A percentile compares a stretch with the other conserved stretches of the same genome.
Conservation (phyloP, 2,329 filamentous ascomycete species). For the Aspergillus ibericus region DNA sequence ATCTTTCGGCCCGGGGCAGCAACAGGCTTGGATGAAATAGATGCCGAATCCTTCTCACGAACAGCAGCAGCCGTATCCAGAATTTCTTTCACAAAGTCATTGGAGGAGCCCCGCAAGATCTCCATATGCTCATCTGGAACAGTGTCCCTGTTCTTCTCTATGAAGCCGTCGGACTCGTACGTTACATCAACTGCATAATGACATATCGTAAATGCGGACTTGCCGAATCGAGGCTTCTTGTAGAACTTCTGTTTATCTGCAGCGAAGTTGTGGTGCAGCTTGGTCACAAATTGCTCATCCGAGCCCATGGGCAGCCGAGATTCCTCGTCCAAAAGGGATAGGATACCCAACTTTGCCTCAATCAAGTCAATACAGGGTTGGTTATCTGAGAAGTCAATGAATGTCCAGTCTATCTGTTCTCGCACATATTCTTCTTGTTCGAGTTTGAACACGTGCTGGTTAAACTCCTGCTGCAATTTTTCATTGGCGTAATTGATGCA, state of each 20-base stretch:
- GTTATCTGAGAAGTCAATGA: slow-evolving; percentile 99
- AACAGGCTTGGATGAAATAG: slow-evolving; percentile 71
- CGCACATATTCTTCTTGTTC: slow-evolving; percentile 97
- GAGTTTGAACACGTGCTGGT: slow-evolving; percentile 97
- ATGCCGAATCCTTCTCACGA: slow-evolving; percentile 77
- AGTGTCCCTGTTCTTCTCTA: slow-evolving; percentile 98
- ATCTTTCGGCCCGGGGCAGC: slow-evolving; percentile 75
- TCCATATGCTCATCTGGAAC: slow-evolving; percentile 98
- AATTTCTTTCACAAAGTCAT: slow-evolving; percentile 80
- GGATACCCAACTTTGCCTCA: slow-evolving; percentile 90
- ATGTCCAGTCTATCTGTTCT: slow-evolving; percentile 98
- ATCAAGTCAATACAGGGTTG: slow-evolving; percentile 99
- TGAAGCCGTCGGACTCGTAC: slow-evolving; percentile 98
- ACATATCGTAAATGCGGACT: slow-evolving; percentile 95
- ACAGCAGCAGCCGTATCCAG: slow-evolving; percentile 82
- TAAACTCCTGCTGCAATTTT: slow-evolving; percentile 98
- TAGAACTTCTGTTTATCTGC: slow-evolving; percentile 93
- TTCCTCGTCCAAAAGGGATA: slow-evolving; percentile 92
- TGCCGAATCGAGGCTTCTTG: slow-evolving; percentile 97
- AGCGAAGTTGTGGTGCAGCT: slow-evolving; percentile 91
- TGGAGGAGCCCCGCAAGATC: slow-evolving; percentile 79
- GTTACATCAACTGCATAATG: slow-evolving; percentile 98
- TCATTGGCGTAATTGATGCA: slow-evolving; percentile 99
- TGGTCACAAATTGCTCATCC: slow-evolving; percentile 94
- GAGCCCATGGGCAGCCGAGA: slow-evolving; percentile 95